These are phyloP conservation scores for Cutaneotrichosporon sp. DNA, from an alignment of 1,284 basidiomycete species.

Conservation along the genomic window DNA sequence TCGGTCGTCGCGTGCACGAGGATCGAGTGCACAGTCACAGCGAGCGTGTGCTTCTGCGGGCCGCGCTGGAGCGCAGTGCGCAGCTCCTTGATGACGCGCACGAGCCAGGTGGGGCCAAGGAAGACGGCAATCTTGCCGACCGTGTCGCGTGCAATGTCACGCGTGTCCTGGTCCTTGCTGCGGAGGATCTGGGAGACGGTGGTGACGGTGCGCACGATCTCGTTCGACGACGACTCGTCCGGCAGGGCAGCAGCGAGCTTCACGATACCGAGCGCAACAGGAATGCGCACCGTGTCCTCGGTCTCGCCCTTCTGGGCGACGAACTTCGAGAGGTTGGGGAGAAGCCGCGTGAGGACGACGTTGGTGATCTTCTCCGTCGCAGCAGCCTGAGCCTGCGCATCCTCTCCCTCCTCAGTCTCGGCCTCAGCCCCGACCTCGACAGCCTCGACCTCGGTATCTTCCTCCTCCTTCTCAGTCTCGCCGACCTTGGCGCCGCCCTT, in stretches of 20 bases:
- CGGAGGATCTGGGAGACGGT: constrained; percentile 83
- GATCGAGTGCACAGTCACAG: constrained; percentile 79
- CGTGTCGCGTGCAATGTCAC: constrained; percentile 83
- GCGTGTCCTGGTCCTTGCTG: constrained; percentile 89
- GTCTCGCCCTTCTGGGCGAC: constrained; percentile 72
- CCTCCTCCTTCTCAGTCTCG: constrained; percentile 42
- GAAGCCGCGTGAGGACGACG: constrained; percentile 69
- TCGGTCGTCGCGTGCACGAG: constrained; percentile 70
- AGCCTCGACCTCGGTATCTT: constrained; percentile 23
- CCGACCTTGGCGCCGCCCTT: constrained; percentile 49
- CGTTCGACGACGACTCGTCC: constrained; percentile 63
- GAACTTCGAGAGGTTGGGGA: constrained; percentile 73
- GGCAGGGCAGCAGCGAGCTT: constrained; percentile 83
- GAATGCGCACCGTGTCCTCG: constrained; percentile 81
- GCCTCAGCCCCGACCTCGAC: constrained; percentile 40
- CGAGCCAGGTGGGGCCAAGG: constrained; percentile 73
- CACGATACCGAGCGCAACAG: constrained; percentile 83
- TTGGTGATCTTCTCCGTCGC: constrained; percentile 63
- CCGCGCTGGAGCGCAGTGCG: constrained; percentile 80
- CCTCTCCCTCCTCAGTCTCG: constrained; percentile 38
- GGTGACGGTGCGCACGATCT: constrained; percentile 77
- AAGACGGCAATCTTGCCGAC: constrained; percentile 76
- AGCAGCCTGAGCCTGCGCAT: constrained; percentile 14
- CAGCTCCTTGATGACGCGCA: constrained; percentile 74
- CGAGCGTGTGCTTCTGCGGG: constrained; percentile 90